Conservation (phyloP, 495 filamentous ascomycete genomes). For the Penicilliopsis zonata region DNA sequence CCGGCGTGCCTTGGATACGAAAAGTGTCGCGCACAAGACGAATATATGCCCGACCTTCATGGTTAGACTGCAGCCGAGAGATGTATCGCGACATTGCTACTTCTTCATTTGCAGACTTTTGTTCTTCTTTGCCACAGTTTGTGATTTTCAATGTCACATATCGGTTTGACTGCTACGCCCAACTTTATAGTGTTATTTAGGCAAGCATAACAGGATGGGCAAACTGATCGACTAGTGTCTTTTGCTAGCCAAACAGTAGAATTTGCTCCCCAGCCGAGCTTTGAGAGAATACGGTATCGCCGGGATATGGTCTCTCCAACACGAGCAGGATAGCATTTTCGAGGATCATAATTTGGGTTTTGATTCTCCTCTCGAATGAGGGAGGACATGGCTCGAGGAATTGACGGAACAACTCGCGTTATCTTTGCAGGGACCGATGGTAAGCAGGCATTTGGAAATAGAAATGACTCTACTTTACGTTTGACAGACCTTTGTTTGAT, state of each 20-base stretch:
- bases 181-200: constrained; percentile 11
- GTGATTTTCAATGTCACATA: constrained; percentile 24
- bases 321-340: constrained; percentile 19
- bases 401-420: too few species aligned
- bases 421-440: too few species aligned
- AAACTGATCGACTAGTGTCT: constrained; percentile 12
- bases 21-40: constrained; percentile 16
- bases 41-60: constrained; percentile 16
- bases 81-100: constrained; percentile 15
- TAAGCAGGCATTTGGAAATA: too few species aligned
- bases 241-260: constrained; percentile 25
- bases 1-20: constrained; percentile 8
- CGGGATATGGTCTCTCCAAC: constrained; percentile 19
- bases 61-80: constrained; percentile 8
- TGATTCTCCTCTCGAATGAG: not conserved
- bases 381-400: too few species aligned
- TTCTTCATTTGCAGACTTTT: constrained; percentile 16
- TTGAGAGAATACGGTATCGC: constrained; percentile 19
- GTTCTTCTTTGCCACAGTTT: constrained; percentile 9
- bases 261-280: constrained; percentile 22
- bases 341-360: not conserved
- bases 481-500: too few species aligned
- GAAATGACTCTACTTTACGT: too few species aligned
- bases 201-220: constrained; percentile 1
- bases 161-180: constrained; percentile 13